Evolutionary conservation across 2,329 filamentous ascomycete genomes (phyloP), one percentile per base, ranked within the genome.

Genomic region (Thielaviopsis musarum): DNA sequence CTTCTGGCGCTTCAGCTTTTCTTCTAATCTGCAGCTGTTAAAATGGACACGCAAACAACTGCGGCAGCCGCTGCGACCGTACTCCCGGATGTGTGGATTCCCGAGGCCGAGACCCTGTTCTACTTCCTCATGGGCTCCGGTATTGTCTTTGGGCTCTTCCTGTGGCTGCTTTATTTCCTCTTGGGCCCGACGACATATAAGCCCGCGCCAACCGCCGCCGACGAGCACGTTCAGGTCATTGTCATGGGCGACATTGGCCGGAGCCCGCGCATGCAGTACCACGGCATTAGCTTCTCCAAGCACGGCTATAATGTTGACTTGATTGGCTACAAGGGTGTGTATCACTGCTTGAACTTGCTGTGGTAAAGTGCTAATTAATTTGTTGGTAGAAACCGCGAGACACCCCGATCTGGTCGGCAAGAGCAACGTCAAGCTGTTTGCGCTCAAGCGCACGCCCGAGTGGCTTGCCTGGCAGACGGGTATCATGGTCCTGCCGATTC

Each of bases 241-340:
- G 93, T 98, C 19, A 79, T 98, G 28, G 93, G 93, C 52, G 93
- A 98, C 68, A 91, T 98, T 69, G 93, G 93, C 48, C 83, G 91
- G 53, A 97, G 91, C 69, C 93, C 93, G 56, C 88, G 93, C 60
- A 98, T 98, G 91, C 91, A 97, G 69, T 97, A 98, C 67, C 93
- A 98, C 78, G 91, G 91, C 21, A 75, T 95, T 65, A 97, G 91
- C 69, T 83, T 97, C 66, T 88, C 89, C 49, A 87, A 84, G 66
- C 83, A 90, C 67, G 88, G 88, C 24, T 85, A 83, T 6, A 77
- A 78, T 38, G 91, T 96, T 21, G 84, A 91, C 68, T 74, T 98
- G 13, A 84, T 98, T 65, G 93, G 91, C 53, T 97, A 96, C 69
- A 77, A 85, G 69, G 88, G 89, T 91, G 69, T 63, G 68, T 58